These are phyloP conservation scores for Arabidopsis hybrid DNA, from an alignment of 441 rosid genomes.

Conservation along the genomic window DNA sequence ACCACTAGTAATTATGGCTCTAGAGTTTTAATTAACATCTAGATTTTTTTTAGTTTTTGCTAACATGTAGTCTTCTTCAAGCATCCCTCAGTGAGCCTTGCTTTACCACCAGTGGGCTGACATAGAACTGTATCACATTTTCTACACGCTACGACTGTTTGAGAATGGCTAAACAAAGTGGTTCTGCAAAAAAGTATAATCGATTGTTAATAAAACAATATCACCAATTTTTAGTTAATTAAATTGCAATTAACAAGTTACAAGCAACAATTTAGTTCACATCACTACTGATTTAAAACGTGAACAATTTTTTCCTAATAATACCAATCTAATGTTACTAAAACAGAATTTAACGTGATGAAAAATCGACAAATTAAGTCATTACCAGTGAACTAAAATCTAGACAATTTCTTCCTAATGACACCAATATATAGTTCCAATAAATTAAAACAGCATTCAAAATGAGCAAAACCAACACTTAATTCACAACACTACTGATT, in stretches of 20 bases:
- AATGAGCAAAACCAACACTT: background rate
- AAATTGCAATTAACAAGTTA: too few relatives aligned
- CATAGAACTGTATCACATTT: slow-evolving; percentile 65
- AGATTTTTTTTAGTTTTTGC: too few relatives aligned
- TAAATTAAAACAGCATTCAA: background rate
- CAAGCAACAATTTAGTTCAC: background rate
- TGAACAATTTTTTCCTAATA: too few relatives aligned
- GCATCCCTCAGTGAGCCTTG: slow-evolving; percentile 61
- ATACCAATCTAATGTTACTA: too few relatives aligned
- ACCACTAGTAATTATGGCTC: too few relatives aligned
- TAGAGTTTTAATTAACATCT: too few relatives aligned
- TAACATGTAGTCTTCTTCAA: too few relatives aligned
- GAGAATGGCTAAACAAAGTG: slow-evolving; percentile 67
- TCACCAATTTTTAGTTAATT: too few relatives aligned
- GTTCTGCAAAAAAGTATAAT: slow-evolving; percentile 47
- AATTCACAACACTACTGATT: background rate
- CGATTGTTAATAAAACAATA: too few relatives aligned
- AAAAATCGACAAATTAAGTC: too few relatives aligned
- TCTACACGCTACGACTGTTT: slow-evolving; percentile 60
- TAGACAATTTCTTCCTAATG: background rate
- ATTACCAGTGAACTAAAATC: too few relatives aligned
- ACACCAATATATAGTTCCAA: background rate
- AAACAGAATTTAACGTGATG: too few relatives aligned
- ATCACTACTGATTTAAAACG: background rate
- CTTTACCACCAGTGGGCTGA: slow-evolving; percentile 69